phyloP scores from a whole-genome alignment of 2,329 filamentous ascomycete species.

The Talaromyces marneffei region DNA sequence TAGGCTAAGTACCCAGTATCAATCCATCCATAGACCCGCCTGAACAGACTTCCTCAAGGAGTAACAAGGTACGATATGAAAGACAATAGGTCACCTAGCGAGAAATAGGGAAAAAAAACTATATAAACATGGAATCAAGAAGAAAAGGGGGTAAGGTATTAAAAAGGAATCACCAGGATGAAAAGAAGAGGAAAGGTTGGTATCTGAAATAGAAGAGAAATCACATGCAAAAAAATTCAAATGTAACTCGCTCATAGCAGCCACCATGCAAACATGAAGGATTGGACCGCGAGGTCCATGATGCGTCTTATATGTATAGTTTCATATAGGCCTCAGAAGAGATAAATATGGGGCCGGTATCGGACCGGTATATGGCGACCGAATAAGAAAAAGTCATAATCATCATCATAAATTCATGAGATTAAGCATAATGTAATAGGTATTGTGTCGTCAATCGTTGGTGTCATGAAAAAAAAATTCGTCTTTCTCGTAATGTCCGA shows the following conservation, averaged over 20 bases:
- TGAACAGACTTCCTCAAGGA: constrained; percentile 7
- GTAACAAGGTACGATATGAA: not conserved
- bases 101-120: not conserved
- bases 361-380: not conserved
- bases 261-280: constrained; percentile 6
- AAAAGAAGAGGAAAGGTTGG: constrained; percentile 1
- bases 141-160: not conserved
- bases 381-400: not conserved
- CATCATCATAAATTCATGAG: constrained; percentile 12
- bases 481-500: constrained; percentile 9
- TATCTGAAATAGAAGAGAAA: not conserved
- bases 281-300: constrained; percentile 16
- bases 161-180: not conserved
- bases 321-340: not conserved
- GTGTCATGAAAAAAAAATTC: not conserved
- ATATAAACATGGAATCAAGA: not conserved
- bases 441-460: not conserved
- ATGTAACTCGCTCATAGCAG: constrained; percentile 1
- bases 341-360: not conserved
- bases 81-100: not conserved
- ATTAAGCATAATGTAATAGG: not conserved
- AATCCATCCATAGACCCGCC: constrained; percentile 14
- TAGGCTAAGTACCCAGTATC: not conserved
- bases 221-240: not conserved
- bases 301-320: constrained; percentile 15